A percentile compares a stretch with the other conserved stretches of the same genome.
phyloP scores from a whole-genome alignment of 2,329 filamentous ascomycete genomes.

The Trichoderma gracile region DNA sequence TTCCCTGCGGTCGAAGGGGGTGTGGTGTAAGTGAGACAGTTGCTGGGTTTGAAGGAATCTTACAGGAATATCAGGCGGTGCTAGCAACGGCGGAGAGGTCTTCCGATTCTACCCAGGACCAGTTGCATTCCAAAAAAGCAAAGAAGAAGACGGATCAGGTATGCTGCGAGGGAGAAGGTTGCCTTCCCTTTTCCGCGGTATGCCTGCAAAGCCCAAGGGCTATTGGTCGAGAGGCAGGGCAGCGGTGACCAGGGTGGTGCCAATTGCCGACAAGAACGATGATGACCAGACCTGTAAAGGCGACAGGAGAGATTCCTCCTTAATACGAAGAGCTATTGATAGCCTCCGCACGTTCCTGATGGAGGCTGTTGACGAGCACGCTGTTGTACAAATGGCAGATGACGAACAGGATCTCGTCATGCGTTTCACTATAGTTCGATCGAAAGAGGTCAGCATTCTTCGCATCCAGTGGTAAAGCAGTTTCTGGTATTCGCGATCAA shows the following conservation, averaged over 20 bases:
- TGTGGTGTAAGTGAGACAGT: conserved; percentile 42
- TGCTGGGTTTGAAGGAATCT: conserved; percentile 35
- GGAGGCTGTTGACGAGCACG: neutral
- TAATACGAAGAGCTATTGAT: neutral
- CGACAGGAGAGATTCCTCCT: neutral
- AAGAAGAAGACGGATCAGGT: conserved; percentile 29
- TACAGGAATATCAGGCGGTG: conserved; percentile 39
- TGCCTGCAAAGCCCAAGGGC: conserved; percentile 27
- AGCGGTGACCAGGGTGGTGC: neutral
- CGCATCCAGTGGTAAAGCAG: neutral
- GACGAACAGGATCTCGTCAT: conserved; percentile 10
- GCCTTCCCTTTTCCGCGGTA: conserved; percentile 32
- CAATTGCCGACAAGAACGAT: neutral
- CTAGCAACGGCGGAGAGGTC: conserved; percentile 38
- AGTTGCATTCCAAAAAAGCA: conserved; percentile 42
- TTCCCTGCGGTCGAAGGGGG: conserved; percentile 29
- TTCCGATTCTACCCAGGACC: conserved; percentile 42
- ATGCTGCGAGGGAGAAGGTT: conserved; percentile 26
- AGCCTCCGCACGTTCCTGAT: neutral
- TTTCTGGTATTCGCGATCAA: conserved; percentile 12
- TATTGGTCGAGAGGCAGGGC: neutral
- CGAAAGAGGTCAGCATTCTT: conserved; percentile 25
- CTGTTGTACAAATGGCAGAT: neutral
- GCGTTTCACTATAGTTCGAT: conserved; percentile 13
- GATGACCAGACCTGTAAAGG: neutral